Evolutionary conservation across 2,329 filamentous ascomycete genomes (phyloP), one percentile per base, ranked within the genome.

Genomic region (Rutstroemia sp.): DNA sequence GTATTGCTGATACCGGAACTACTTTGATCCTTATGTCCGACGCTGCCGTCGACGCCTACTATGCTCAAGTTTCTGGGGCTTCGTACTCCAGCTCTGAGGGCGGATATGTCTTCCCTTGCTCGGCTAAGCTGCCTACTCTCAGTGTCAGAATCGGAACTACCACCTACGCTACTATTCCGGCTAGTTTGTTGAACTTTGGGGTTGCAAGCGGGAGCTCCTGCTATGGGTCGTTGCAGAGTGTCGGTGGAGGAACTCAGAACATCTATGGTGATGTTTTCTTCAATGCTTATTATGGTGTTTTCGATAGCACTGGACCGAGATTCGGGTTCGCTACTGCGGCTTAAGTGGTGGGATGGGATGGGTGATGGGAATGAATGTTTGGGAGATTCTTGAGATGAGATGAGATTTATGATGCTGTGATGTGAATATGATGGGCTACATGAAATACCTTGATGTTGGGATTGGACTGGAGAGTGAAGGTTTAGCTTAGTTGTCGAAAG

Each of bases 1-100:
- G 63, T 53, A 70, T 73, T 48, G 65, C 68, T 40, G 73, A 75
- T 61, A 75, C 73, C 4, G 73, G 72, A 58, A 74, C 73, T 19
- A 73, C 72, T 3, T 67, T 75, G 23, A 60, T 74, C 46, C 63
- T 73, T 49, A 67, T 74, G 49, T 64, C 64, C 34, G 64, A 68
- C 25, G 23, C 57, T 6, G 64, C 70, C 12, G 71, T 71, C 42
- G 46, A 63, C 5, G 63, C 62, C 16, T 75, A 74, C 66, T 75
- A 74, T 49, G 56, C 56, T 2, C 44, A 64, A 23, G 69, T 75
- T 1, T 48, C 54, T 2, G 68, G 71, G 7, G 59, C 73, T 1
- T 40, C 45, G 7, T 69, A 68, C 56, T 62, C 64, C 58, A 51
- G 27, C 48, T 45, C 42, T 3, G 57, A 66, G 49, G 71, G 68